A percentile compares a stretch with the other conserved stretches of the same genome.
phyloP scores from a whole-genome alignment of 352 stramenopile genomes.

The Phytophthora palmivora region DNA sequence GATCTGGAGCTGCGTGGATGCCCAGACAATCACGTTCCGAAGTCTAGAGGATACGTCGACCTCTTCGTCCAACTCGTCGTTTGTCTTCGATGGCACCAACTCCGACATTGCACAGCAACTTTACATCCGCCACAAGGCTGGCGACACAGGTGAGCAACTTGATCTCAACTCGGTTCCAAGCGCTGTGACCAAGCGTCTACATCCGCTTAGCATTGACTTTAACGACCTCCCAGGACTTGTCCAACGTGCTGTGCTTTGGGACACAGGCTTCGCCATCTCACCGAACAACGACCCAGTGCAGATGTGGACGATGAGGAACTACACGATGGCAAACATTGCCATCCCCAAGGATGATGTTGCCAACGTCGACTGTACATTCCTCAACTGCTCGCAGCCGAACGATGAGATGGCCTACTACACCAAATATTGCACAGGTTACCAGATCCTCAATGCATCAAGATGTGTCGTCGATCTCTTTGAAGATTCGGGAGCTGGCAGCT shows the following conservation, averaged over 20 bases:
- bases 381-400: conserved; percentile 42
- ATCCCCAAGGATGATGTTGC: conserved; percentile 24
- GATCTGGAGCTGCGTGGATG: not conserved
- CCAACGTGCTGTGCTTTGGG: conserved; percentile 46
- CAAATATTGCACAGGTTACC: conserved; percentile 36
- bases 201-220: conserved; percentile 23
- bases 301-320: conserved; percentile 27
- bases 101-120: conserved; percentile 49
- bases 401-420: conserved; percentile 19
- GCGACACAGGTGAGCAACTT: conserved; percentile 7
- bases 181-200: conserved; percentile 21
- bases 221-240: conserved; percentile 33
- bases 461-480: conserved; percentile 41
- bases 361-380: conserved; percentile 25
- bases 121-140: conserved; percentile 30
- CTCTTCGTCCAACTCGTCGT: conserved; percentile 12
- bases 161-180: conserved; percentile 21
- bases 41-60: conserved; percentile 9
- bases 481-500: not conserved
- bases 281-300: conserved; percentile 22
- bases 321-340: conserved; percentile 36
- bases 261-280: conserved; percentile 39
- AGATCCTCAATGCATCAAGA: conserved; percentile 43
- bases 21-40: conserved; percentile 22
- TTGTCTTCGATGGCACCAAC: conserved; percentile 42